Base-by-base conservation (phyloP, 345 rosid genomes). In the Diplotaxis tenuifolia region DNA sequence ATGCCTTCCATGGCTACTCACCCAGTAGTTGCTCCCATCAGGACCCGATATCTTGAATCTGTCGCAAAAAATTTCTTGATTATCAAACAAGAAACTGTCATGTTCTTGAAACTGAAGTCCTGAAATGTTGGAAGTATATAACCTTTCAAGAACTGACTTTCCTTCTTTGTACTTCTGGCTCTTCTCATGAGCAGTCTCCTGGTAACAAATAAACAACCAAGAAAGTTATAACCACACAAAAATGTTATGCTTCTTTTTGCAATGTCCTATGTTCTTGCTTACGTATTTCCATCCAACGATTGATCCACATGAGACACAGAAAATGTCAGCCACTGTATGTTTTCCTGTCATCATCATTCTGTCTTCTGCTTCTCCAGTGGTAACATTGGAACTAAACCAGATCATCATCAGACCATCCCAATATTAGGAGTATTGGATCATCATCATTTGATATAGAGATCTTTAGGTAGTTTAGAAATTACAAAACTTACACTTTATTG, bases 141-240 rank as follows among this genome's bases (percentile, higher is more conserved):
- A 92, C 99, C 95, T 86, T 75, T 91, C 97, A 34, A 91, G 87
- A n/a, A 91, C 95, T 3, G 91, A 92, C 83, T 90, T 95, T 64
- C 98, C 98, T 87, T 92, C 99, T 84, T 95, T 95, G 90, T 95
- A 95, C 80, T 95, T 95, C 80, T 92, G 99, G 84, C 15, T 67
- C 86, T 84, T 87, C 38, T 95, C 98, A 55, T 85, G 88, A 57
- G 98, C 99, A 78, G 82, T 81, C 83, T 89, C 97, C 99, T 95
- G 89, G 62, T 81, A 6, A 55, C 45, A 49, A n/a, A 57, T 6
- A 52, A 38, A 78, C 18, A 78, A 42, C 31, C 36, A 25, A 19
- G 40, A n/a, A 32, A 14, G 40, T 12, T 29, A 54, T 20, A 34
- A 38, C 25, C 9, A 55, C 36, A 4, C 19, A n/a, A 19, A 15